Percentiles rank a stretch among this genome's conserved stretches.
Conservation (phyloP, 2,329 filamentous ascomycete genomes). For the Sclerotinia borealis region DNA sequence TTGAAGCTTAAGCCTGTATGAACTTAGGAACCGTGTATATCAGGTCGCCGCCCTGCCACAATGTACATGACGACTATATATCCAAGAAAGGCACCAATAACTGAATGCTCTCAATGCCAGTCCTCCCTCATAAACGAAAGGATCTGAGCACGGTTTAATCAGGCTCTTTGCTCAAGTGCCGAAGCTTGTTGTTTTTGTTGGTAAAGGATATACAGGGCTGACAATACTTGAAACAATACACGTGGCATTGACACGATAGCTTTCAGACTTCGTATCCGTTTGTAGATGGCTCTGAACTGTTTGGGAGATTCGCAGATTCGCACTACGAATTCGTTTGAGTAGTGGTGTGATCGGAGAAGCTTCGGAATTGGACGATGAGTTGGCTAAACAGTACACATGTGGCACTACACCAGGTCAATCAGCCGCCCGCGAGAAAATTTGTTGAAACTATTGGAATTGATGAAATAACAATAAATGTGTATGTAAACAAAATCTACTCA, state of each 20-base stretch:
- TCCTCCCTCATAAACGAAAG: not conserved
- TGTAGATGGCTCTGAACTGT: not conserved
- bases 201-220: not conserved
- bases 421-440: not conserved
- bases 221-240: not conserved
- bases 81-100: not conserved
- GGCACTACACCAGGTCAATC: slow-evolving; percentile 7
- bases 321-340: not conserved
- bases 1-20: not conserved
- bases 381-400: slow-evolving; percentile 7
- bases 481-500: not conserved
- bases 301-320: not conserved
- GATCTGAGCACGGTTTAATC: not conserved
- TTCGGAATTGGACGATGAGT: slow-evolving; percentile 5
- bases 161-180: not conserved
- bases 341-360: not conserved
- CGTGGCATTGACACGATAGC: slow-evolving; percentile 6
- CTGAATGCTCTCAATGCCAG: not conserved
- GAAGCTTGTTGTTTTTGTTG: not conserved
- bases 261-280: not conserved
- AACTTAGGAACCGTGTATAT: not conserved
- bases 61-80: not conserved
- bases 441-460: not conserved
- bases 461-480: not conserved
- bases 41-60: not conserved